Evolutionary conservation across 148 eudicot genomes (phyloP), one percentile per base, ranked within the genome.

Genomic region (Dysphania ambrosioides): DNA sequence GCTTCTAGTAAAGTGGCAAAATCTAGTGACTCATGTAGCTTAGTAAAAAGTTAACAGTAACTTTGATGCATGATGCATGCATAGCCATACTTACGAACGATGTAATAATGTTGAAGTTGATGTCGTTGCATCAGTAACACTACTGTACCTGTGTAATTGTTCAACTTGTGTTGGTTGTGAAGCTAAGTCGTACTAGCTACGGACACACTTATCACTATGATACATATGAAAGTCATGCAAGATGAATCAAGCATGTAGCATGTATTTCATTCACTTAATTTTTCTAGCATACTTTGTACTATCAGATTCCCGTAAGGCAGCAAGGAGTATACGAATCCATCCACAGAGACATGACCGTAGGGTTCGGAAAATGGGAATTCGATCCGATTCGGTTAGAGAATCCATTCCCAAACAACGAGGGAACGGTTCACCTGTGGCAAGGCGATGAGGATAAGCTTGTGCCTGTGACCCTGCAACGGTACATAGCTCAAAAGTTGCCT

Each of bases 381-480:
- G 82, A 83, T 81, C 97, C 98, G 0, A 81, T 78, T 34, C 88
- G 89, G 56, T 72, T 93, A 19, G 70, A 79, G 29, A 84, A 85
- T 56, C 92, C 91, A 40, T 93, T 85, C 70, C 84, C 85, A 4
- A 77, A 86, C 60, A 73, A 79, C 18, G 89, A 86, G 75, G 97
- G 86, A 41, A 82, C 82, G 0, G 92, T 93, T 75, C 91, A 89
- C 72, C 35, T 93, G 21, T 93, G 98, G 98, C 93, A 89, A 24
- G 98, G 98, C 38, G 92, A 91, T 47, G 93, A 93, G 42, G 98
- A 93, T 60, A 30, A 21, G 18, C 67, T 91, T 8, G 88, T 86
- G 36, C 92, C 92, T 1, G 88, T 73, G 19, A 58, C 73, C 1
- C 65, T 88, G 60, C 93, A 93, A 70, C 84, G 87, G 6, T 85